Percentiles rank a stretch among this genome's conserved stretches.
Conservation (phyloP, 2,329 filamentous ascomycete genomes). For the Tolypocladium pustulatum region DNA sequence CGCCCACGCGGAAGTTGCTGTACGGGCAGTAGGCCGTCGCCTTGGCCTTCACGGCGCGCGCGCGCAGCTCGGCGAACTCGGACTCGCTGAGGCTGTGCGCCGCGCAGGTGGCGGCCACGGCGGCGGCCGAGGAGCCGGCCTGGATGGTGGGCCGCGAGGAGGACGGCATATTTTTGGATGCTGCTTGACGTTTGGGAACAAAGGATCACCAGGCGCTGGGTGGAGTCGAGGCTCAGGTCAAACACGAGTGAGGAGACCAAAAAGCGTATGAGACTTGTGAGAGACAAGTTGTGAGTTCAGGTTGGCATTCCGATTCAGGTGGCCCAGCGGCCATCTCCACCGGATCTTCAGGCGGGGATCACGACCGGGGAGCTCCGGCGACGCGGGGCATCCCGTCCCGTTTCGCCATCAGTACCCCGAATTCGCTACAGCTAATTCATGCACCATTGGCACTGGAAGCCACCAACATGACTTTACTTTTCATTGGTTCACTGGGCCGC, state of each 20-base stretch:
- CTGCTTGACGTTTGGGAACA: not conserved
- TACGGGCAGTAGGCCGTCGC: constrained; percentile 81
- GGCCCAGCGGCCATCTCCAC: not conserved
- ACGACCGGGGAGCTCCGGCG: not conserved
- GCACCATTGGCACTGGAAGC: not conserved
- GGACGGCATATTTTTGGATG: not conserved
- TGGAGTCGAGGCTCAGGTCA: not conserved
- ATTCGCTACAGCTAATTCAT: not conserved
- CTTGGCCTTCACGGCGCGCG: constrained; percentile 61
- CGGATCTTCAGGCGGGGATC: not conserved
- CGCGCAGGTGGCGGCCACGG: constrained; percentile 15
- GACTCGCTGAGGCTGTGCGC: constrained; percentile 40
- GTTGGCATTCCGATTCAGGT: not conserved
- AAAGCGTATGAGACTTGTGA: not conserved
- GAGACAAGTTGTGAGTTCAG: not conserved
- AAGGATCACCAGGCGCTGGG: not conserved
- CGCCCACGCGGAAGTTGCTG: constrained; percentile 84
- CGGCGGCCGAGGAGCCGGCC: constrained; percentile 6
- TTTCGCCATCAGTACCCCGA: not conserved
- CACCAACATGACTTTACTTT: not conserved
- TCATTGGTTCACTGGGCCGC: not conserved
- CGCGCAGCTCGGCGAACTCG: constrained; percentile 56
- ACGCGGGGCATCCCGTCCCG: not conserved
- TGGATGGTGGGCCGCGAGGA: not conserved
- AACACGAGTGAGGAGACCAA: not conserved